Evolutionary conservation across 1,139 yeast genomes (phyloP).

Genomic region (Yamadazyma dendronema): DNA sequence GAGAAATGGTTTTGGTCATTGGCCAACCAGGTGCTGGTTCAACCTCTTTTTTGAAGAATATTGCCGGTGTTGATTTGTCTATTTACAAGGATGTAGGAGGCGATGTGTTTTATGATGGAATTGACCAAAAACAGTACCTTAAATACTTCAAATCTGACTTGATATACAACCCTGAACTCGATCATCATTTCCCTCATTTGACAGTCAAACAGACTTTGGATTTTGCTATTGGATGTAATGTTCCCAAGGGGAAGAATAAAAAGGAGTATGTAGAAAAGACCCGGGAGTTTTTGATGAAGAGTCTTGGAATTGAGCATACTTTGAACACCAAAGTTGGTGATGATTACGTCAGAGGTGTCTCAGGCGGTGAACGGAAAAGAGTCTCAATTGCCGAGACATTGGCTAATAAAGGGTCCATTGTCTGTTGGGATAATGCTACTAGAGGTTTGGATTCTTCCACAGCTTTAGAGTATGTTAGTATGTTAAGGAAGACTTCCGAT

Average conservation of each 20-base stretch:
- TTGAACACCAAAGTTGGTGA: constrained; percentile 22
- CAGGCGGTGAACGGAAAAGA: constrained; percentile 29
- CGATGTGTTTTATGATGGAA: constrained; percentile 32
- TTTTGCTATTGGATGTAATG: constrained; percentile 32
- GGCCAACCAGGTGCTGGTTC: constrained; percentile 90
- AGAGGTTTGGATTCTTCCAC: constrained; percentile 80
- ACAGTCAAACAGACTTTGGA: constrained; percentile 53
- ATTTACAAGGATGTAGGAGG: constrained; percentile 29
- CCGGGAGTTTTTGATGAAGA: constrained; percentile 36
- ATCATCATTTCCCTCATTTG: constrained; percentile 54
- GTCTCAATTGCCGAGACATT: constrained; percentile 28
- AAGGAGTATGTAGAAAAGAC: constrained; percentile 58
- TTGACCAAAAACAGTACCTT: constrained; percentile 26
- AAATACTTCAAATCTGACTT: constrained; percentile 41
- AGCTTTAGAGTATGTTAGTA: constrained; percentile 26
- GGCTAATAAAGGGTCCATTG: constrained; percentile 22
- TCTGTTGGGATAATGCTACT: constrained; percentile 79
- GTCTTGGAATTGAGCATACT: constrained; percentile 13
- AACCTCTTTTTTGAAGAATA: constrained; percentile 68
- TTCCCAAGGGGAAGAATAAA: constrained; percentile 49
- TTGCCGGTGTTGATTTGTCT: constrained; percentile 5
- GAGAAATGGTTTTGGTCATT: constrained; percentile 72
- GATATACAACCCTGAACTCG: constrained; percentile 53
- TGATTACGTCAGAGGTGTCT: constrained; percentile 23
- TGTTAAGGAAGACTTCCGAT: constrained; percentile 24